These are phyloP conservation scores for Eucalyptus cloeziana DNA, from an alignment of 345 rosid genomes.

Conservation along the genomic window DNA sequence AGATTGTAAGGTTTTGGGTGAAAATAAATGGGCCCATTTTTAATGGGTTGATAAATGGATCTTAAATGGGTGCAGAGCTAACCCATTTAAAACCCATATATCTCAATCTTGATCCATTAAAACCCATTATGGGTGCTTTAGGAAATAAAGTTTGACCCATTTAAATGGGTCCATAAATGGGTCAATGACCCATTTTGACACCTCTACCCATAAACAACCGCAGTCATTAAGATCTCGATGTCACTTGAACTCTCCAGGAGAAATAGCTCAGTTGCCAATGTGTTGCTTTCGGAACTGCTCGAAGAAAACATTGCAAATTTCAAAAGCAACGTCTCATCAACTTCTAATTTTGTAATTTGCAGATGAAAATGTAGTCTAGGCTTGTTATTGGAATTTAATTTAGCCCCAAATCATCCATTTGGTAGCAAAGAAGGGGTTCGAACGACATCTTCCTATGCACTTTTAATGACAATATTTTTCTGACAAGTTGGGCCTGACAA, in stretches of 20 bases:
- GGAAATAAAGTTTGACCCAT: too few relatives aligned
- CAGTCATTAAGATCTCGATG: background rate
- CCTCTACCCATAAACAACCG: background rate
- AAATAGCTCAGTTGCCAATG: background rate
- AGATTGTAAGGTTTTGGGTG: too few relatives aligned
- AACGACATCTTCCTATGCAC: background rate
- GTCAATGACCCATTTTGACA: too few relatives aligned
- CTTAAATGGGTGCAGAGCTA: too few relatives aligned
- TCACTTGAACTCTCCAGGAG: background rate
- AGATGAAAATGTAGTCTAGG: background rate
- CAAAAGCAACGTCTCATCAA: background rate
- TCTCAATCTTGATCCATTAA: too few relatives aligned
- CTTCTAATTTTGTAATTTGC: background rate
- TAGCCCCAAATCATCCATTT: background rate
- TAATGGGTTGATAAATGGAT: too few relatives aligned
- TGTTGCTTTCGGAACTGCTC: background rate
- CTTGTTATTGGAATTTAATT: background rate
- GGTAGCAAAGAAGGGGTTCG: background rate
- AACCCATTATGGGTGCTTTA: too few relatives aligned
- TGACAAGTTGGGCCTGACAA: rapidly evolving
- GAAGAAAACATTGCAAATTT: background rate
- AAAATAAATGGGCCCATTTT: too few relatives aligned
- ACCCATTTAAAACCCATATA: too few relatives aligned
- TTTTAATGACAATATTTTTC: background rate
- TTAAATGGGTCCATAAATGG: too few relatives aligned